These are phyloP conservation scores for Ophiocordyceps robertsii DNA, from an alignment of 2,329 filamentous ascomycete genomes.

Conservation along the genomic window DNA sequence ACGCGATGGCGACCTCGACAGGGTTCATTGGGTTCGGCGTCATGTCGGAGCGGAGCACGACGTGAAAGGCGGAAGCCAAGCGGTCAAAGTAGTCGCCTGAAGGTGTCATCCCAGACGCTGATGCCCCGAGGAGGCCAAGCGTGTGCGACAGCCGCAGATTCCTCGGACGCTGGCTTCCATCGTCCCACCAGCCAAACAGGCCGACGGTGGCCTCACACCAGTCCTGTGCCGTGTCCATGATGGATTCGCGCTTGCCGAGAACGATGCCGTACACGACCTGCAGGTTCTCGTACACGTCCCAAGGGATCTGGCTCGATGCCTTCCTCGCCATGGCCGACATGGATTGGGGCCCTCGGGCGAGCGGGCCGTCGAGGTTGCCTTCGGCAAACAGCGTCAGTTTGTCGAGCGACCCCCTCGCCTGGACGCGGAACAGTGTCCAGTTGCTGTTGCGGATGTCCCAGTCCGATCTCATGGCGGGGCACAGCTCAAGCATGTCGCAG, in stretches of 20 bases:
- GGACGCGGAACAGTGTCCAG: slow-evolving; percentile 74
- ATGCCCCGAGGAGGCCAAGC: slow-evolving; percentile 22
- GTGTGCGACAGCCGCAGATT: slow-evolving; percentile 25
- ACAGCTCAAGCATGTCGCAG: slow-evolving; percentile 56
- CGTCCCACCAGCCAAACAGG: slow-evolving; percentile 85
- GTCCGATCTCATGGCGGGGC: slow-evolving; percentile 54
- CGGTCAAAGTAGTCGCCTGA: slow-evolving; percentile 60
- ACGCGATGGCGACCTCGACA: slow-evolving; percentile 71
- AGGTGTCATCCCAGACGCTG: slow-evolving; percentile 30
- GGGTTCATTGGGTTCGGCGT: slow-evolving; percentile 62
- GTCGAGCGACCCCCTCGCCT: slow-evolving; percentile 54
- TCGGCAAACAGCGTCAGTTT: slow-evolving; percentile 70
- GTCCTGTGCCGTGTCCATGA: slow-evolving; percentile 67
- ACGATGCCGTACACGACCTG: slow-evolving; percentile 69
- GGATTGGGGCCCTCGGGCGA: slow-evolving; percentile 30
- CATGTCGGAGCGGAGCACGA: slow-evolving; percentile 56
- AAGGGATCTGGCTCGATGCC: slow-evolving; percentile 77
- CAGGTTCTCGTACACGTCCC: slow-evolving; percentile 79
- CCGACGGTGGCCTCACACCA: slow-evolving; percentile 85
- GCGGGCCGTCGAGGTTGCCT: slow-evolving; percentile 31
- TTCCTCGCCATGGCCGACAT: slow-evolving; percentile 57
- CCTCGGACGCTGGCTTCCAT: slow-evolving; percentile 41
- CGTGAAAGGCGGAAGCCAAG: slow-evolving; percentile 57
- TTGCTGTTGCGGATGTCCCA: slow-evolving; percentile 76
- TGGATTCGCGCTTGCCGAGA: slow-evolving; percentile 60